Evolutionary conservation across 495 filamentous ascomycete species (phyloP).

Genomic region (Aspergillus olivimuriae): DNA sequence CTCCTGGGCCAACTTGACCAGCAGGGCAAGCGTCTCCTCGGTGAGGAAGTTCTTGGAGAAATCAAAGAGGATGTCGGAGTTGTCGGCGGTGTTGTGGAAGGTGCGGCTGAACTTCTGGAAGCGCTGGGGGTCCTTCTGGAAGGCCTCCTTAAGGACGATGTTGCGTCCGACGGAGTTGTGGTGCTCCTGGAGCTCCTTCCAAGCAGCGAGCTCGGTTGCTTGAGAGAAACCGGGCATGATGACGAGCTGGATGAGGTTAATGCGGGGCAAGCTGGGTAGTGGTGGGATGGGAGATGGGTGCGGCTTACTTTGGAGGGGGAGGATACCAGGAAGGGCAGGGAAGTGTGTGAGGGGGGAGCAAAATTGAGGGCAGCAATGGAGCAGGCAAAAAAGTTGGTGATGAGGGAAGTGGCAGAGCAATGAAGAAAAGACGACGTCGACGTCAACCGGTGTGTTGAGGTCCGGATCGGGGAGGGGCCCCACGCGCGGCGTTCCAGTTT

Average conservation of each 20-base stretch:
- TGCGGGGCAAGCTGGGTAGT: slow-evolving; percentile 24
- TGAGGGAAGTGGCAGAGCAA: slow-evolving; percentile 10
- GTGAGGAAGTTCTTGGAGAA: slow-evolving; percentile 99
- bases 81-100: slow-evolving; percentile 73
- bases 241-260: slow-evolving; percentile 22
- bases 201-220: slow-evolving; percentile 73
- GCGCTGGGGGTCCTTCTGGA: slow-evolving; percentile 79
- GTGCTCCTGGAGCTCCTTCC: slow-evolving; percentile 84
- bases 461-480: slow-evolving; percentile 31
- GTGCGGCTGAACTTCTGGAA: slow-evolving; percentile 85
- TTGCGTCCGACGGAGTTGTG: slow-evolving; percentile 74
- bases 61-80: slow-evolving; percentile 86
- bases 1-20: slow-evolving; percentile 86
- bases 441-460: slow-evolving; percentile 39
- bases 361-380: too few relatives aligned
- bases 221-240: slow-evolving; percentile 60
- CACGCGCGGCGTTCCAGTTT: too few relatives aligned
- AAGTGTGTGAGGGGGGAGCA: too few relatives aligned
- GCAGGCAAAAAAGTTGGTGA: slow-evolving; percentile 10
- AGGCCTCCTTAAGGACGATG: slow-evolving; percentile 89
- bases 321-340: slow-evolving; percentile 2
- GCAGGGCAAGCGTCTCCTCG: slow-evolving; percentile 79
- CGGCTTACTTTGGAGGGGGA: too few relatives aligned
- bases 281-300: too few relatives aligned
- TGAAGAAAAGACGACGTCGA: slow-evolving; percentile 17